A percentile compares a stretch with the other conserved stretches of the same genome.
Conservation (phyloP, 306 rosid genomes). For the Glycyrrhiza uralensis region DNA sequence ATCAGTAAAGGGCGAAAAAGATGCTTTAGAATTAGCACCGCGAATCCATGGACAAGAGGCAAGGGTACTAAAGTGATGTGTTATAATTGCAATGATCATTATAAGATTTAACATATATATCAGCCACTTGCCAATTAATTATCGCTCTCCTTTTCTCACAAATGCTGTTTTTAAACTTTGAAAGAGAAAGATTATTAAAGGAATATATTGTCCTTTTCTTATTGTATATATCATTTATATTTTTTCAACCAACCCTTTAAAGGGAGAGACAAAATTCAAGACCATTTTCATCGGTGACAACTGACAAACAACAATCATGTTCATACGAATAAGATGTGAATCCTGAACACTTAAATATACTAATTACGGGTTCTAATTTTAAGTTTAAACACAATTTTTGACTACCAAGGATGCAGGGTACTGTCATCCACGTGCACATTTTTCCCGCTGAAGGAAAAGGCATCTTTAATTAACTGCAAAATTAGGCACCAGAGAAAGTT, state of each 20-base stretch:
- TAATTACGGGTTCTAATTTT: slow-evolving; percentile 1
- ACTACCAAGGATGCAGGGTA: slow-evolving; percentile 27
- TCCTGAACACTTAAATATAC: background rate
- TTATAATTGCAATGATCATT: slow-evolving; percentile 25
- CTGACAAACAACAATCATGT: slow-evolving; percentile 30
- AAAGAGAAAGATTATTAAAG: background rate
- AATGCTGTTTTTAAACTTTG: background rate
- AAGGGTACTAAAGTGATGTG: slow-evolving; percentile 1
- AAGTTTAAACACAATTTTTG: slow-evolving; percentile 25
- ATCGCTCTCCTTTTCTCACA: slow-evolving; percentile 5
- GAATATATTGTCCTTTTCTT: slow-evolving; percentile 1
- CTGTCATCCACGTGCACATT: slow-evolving; percentile 35
- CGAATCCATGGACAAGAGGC: slow-evolving; percentile 30
- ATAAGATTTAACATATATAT: slow-evolving; percentile 36
- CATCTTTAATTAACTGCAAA: slow-evolving; percentile 37
- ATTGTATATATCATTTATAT: background rate
- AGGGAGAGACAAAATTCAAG: slow-evolving; percentile 16
- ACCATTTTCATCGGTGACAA: slow-evolving; percentile 15
- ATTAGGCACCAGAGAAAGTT: background rate
- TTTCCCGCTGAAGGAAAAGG: slow-evolving; percentile 22
- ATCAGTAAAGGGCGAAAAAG: slow-evolving; percentile 16
- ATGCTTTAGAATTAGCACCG: slow-evolving; percentile 41
- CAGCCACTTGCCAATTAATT: slow-evolving; percentile 28
- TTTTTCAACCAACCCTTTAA: background rate
- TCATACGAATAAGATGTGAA: slow-evolving; percentile 24